Evolutionary conservation across 2,329 filamentous ascomycete genomes (phyloP), one percentile per base, ranked within the genome.

Genomic region (Penicillium polonicum): DNA sequence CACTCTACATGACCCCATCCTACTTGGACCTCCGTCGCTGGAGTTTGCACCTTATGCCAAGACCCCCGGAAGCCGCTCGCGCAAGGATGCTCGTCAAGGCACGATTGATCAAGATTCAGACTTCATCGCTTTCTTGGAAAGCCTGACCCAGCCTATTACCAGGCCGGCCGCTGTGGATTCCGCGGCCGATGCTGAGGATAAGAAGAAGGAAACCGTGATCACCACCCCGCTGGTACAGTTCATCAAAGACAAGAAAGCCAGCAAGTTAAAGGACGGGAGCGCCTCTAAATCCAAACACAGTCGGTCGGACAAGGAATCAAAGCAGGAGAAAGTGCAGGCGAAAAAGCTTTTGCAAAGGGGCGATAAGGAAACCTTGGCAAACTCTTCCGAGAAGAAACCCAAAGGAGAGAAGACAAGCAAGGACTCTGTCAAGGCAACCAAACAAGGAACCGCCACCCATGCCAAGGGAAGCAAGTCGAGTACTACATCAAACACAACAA

Each of bases 31-130:
- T 1, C 92, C 94, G 0, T 83, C 84, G 5, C 80, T 97, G 48
- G 92, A 96, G 69, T 90, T 90, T 68, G 86, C 92, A 19, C 85
- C 89, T 1, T 96, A 92, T 77, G 90, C 91, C 64, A 92, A 92
- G 68, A 84, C 91, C 1, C 91, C 93, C 1, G 85, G 85, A 58
- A 84, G 82, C 36, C 91, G 90, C 72, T 85, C 85, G 49, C 87
- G 91, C 35, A 85, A 86, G 53, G 94, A 99, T 78, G 86, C 87
- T 52, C 87, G 92, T 15, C 91, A 96, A 72, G 94, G 93, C 52
- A 96, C 92, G 3, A 97, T 99, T 65, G 94, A 99, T 68, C 92
- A 96, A 72, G 94, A 99, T 69, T 87, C 91, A 0, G 94, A 97
- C 67, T 99, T 97, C 68, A 95, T 97, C 79, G 86, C 88, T 27